These are phyloP conservation scores for Kwoniella mangroviensis DNA, from an alignment of 768 basidiomycete species.

Conservation along the genomic window DNA sequence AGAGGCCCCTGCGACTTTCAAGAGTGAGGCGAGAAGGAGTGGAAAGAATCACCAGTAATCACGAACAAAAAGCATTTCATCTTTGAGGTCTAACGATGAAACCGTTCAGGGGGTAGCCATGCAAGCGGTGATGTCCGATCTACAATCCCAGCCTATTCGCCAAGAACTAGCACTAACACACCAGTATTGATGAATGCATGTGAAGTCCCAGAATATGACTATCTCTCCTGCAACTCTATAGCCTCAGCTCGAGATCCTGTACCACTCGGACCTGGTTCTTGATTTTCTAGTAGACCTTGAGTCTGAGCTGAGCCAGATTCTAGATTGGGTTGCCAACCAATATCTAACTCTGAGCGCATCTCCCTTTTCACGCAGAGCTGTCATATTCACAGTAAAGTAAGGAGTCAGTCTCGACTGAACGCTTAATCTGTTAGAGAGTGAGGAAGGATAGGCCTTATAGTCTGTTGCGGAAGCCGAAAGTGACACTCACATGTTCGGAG, in stretches of 20 bases:
- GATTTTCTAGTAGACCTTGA: slow-evolving; percentile 8
- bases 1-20: not conserved
- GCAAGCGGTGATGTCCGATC: not conserved
- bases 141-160: too few relatives aligned
- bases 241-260: slow-evolving; percentile 8
- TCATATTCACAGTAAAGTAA: not conserved
- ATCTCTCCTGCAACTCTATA: slow-evolving; percentile 9
- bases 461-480: not conserved
- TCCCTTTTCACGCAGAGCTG: slow-evolving; percentile 35
- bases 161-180: not conserved
- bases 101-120: not conserved
- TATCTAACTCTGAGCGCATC: slow-evolving; percentile 31
- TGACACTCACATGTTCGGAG: slow-evolving; percentile 83
- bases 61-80: slow-evolving; percentile 15
- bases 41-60: not conserved
- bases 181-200: not conserved
- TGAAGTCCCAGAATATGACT: not conserved
- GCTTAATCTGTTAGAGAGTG: not conserved
- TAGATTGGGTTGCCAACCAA: slow-evolving; percentile 28
- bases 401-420: not conserved
- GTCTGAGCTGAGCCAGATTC: slow-evolving; percentile 14
- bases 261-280: slow-evolving; percentile 1
- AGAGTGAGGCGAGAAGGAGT: not conserved
- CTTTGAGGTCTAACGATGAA: not conserved
- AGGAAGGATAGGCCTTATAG: not conserved